Base-by-base conservation (phyloP, 169 alveolate species). In the Babesia divergens region DNA sequence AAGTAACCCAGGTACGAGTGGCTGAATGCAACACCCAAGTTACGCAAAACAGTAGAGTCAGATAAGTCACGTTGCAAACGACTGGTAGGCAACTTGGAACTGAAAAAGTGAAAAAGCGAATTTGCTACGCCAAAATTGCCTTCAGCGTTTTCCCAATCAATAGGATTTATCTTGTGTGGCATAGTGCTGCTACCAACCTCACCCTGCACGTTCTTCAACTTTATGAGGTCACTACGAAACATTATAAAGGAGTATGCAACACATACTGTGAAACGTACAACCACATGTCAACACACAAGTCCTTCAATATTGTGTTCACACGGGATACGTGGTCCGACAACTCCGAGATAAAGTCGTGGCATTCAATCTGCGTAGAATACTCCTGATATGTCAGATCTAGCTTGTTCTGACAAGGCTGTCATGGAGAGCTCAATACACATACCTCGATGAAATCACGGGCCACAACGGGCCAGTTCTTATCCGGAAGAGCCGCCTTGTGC, bases 91-190 rank as follows among this genome's bases (percentile, higher is more conserved):
- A 97, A 77, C 76, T 97, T 97, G 14, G 91, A 53, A 47, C 95
- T 91, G 71, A 91, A 84, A 72, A 86, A 80, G 31, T 80, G 83
- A 28, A 94, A 88, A 28, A 96, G 56, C 16, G 97, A 74, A 81
- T 90, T 94, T 3, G 98, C 95, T 24, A 97, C 11, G 5, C 97
- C 97, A 44, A 94, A 79, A 69, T 97, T 97, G 9, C 99, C 99
- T 74, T 97, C 99, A 18, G 98, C 97, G 69, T 95, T 95, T 81
- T 97, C 99, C 71, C 95, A 94, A 71, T 95, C 97, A 14, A 96
- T 95, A 1, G 99, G 99, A 52, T 97, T 97, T 0, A 97, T 94
- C 74, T 97, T 97, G 75, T 97, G 99, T 24, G 99, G 99, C 99
- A 97, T 97, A 6, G 99, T 97, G 34, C 98, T 94, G 59, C 98